Conservation (phyloP, 2,329 filamentous ascomycete species). For the Ophioceras dolichostomum region DNA sequence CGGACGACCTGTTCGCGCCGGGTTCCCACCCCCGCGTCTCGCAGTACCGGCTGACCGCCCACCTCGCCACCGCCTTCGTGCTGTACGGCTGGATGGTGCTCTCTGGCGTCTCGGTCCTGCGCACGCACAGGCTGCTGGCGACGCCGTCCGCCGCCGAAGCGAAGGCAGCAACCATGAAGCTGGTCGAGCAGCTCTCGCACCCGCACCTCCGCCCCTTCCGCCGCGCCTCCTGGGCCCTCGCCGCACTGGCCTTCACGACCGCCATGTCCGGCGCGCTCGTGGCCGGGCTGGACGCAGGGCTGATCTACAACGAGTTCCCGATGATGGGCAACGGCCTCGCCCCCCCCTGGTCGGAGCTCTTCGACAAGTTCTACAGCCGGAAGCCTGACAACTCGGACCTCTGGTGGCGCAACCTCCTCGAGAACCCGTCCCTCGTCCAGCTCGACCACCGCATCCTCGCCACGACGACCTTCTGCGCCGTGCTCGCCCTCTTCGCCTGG, state of each 20-base stretch:
- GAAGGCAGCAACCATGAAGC: too few relatives aligned
- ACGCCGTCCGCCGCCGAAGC: conserved; percentile 53
- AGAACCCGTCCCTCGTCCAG: conserved; percentile 93
- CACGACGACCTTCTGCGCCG: conserved; percentile 72
- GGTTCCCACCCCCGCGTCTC: conserved; percentile 86
- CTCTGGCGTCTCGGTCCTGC: conserved; percentile 74
- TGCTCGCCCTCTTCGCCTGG: conserved; percentile 73
- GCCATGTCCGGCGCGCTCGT: conserved; percentile 91
- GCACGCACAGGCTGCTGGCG: conserved; percentile 58
- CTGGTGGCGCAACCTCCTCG: conserved; percentile 95
- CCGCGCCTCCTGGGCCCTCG: conserved; percentile 56
- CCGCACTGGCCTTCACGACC: conserved; percentile 71
- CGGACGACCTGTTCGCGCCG: conserved; percentile 87
- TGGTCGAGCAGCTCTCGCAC: conserved; percentile 49
- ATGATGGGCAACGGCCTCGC: conserved; percentile 80
- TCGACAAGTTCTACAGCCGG: conserved; percentile 75
- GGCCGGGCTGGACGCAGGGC: conserved; percentile 84
- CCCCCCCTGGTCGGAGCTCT: conserved; percentile 73
- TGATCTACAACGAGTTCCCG: conserved; percentile 99
- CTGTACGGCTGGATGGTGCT: conserved; percentile 94
- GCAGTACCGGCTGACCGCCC: conserved; percentile 84
- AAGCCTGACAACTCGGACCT: conserved; percentile 68
- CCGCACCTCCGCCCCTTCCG: conserved; percentile 64
- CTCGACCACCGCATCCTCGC: conserved; percentile 91
- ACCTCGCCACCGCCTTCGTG: conserved; percentile 80